Evolutionary conservation across 2,329 filamentous ascomycete genomes (phyloP), one percentile per base, ranked within the genome.

Genomic region (Catunica adiposa): DNA sequence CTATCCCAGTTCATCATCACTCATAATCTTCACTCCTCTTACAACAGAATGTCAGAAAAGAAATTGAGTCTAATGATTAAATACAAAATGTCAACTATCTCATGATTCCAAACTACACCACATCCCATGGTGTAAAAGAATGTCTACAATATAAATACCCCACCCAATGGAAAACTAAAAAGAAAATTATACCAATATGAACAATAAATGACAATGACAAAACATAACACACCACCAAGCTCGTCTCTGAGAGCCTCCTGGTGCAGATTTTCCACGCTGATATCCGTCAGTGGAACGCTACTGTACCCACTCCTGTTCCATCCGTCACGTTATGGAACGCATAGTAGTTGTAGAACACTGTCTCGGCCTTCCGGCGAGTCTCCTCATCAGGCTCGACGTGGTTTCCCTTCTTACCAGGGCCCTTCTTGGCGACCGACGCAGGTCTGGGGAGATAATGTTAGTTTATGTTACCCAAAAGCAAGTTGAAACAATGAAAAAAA

Each of bases 311-410:
- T 0, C 71, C 71, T 46, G 70, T 70, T 9, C 69, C 61, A 51
- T 72, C 69, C 1, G 71, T 68, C 50, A 77, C 75, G 38, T 61
- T 63, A 53, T 76, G 72, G 29, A 73, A 69, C 61, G 80, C 71
- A 61, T 76, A 80, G 62, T 74, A 80, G 59, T 67, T 73, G 56
- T 70, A 66, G 62, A 74, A 76, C 53, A 67, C 65, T 54, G 71
- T 66, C 62, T 80, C 76, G 3, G 77, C 77, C 64, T 73, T 76
- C 25, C 65, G 65, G 59, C 69, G 69, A 38, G 71, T 74, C 0
- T 67, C 67, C 22, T 76, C 75, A 59, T 80, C 78, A 51, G 80
- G 64, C 53, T 75, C 74, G 1, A 66, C 60, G 17, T 64, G 63
- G 2, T 71, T 73, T 51, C 75, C 73, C 59, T 77, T 74, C 62